These are phyloP conservation scores for Viridothelium virens DNA, from an alignment of 495 filamentous ascomycete genomes.

Conservation along the genomic window DNA sequence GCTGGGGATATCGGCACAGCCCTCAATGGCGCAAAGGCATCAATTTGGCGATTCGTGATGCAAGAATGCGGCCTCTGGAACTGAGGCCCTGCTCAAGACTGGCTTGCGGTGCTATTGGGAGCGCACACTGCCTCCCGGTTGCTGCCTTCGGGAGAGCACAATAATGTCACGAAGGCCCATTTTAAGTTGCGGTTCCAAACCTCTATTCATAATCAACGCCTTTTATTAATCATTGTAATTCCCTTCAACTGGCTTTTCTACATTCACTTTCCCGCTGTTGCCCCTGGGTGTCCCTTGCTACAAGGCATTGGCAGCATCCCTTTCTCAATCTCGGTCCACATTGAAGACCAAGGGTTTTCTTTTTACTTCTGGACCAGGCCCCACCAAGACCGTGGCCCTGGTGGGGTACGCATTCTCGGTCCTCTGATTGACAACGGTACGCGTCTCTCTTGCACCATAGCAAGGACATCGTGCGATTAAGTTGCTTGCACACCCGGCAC, in stretches of 20 bases:
- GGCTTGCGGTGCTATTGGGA: too few species aligned
- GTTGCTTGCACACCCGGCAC: background rate
- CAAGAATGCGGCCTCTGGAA: background rate
- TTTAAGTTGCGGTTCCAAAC: background rate
- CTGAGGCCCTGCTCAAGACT: too few species aligned
- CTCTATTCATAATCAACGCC: background rate
- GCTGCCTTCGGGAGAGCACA: background rate
- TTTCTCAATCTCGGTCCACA: background rate
- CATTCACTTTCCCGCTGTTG: too few species aligned
- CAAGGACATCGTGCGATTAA: too few species aligned
- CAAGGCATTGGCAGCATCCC: background rate
- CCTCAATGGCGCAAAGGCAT: background rate
- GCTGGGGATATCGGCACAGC: background rate
- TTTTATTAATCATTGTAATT: background rate
- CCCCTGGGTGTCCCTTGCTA: background rate
- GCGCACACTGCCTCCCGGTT: background rate
- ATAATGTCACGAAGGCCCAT: background rate
- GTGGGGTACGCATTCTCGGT: background rate
- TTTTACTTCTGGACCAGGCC: background rate
- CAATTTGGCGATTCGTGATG: background rate
- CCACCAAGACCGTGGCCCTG: background rate
- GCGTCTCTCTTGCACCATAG: background rate
- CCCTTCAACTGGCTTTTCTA: background rate
- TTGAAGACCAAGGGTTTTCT: background rate
- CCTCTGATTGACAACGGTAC: background rate